Evolutionary conservation across 345 rosid genomes (phyloP).

Genomic region (Microthlaspi erraticum): DNA sequence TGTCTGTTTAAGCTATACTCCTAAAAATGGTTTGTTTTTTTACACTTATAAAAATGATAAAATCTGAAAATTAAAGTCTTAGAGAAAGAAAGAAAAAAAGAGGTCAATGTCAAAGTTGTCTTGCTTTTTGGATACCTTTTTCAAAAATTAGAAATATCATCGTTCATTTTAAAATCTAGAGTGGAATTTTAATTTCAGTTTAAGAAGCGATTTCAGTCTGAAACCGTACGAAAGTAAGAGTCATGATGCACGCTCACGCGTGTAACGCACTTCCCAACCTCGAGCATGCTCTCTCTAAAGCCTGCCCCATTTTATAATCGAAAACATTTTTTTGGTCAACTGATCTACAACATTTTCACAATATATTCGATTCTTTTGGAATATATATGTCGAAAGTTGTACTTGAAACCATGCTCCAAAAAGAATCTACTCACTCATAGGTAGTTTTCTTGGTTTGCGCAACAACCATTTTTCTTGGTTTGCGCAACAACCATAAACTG

Average conservation of each 20-base stretch:
- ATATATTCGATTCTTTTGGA: background rate
- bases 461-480: too few relatives aligned
- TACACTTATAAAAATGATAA: background rate
- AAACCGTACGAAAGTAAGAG: constrained; percentile 14
- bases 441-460: too few relatives aligned
- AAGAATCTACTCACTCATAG: too few relatives aligned
- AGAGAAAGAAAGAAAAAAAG: background rate
- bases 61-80: background rate
- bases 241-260: constrained; percentile 44
- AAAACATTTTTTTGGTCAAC: background rate
- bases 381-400: background rate
- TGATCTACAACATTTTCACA: background rate
- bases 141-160: constrained; percentile 8
- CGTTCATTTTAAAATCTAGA: background rate
- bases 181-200: background rate
- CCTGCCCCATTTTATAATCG: constrained; percentile 8
- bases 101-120: constrained; percentile 2
- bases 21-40: too few relatives aligned
- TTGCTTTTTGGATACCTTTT: background rate
- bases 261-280: constrained; percentile 38
- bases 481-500: too few relatives aligned
- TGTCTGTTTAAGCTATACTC: too few relatives aligned
- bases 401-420: too few relatives aligned
- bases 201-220: background rate
- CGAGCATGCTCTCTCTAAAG: constrained; percentile 32